Base-by-base conservation (phyloP, 441 rosid species). In the Gossypium gossypioides region DNA sequence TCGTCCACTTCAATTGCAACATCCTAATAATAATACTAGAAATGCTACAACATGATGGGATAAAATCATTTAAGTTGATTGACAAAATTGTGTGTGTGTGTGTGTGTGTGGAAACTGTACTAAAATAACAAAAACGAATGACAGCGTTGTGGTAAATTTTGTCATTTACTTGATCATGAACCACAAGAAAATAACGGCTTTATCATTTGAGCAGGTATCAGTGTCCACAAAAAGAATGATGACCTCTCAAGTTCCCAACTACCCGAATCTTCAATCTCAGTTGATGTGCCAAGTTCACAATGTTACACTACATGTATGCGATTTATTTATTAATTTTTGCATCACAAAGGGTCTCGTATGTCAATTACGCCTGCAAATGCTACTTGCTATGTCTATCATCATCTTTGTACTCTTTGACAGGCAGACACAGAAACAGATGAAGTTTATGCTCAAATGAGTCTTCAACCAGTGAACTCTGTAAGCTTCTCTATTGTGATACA, bases 231-330 rank as follows among this genome's bases (percentile, higher is more conserved):
- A 87, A 82, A 86, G 96, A 77, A 73, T 93, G 62, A 91, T 96
- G 59, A 92, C 97, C 50, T 84, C 94, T 0, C 97, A 89, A 82
- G 85, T 94, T 72, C 97, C 97, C 0, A 92, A 89, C 81, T 94
- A 94, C 75, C 99, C 99, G 32, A 91, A 88, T 80, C 97, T 92
- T 54, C 92, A 93, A 56, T 86, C 97, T 67, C 97, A 92, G 88
- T 74, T 94, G 72, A 74, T 94, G 87, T 94, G 99, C 79, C 99
- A 94, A 89, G 96, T 94, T 75, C 99, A 92, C 79, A 88, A 87
- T 81, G 97, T 91, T 72, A 88, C 96, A 0, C 80, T 86, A 24
- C 97, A 92, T 84, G 97, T 94, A 87, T 29, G 88, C 48, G 15
- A 32, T 50, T 79, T 70, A 44, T n/a, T 24, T 24, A n/a, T 44